phyloP scores from a whole-genome alignment of 2,329 filamentous ascomycete species.

The Ustulina deusta region DNA sequence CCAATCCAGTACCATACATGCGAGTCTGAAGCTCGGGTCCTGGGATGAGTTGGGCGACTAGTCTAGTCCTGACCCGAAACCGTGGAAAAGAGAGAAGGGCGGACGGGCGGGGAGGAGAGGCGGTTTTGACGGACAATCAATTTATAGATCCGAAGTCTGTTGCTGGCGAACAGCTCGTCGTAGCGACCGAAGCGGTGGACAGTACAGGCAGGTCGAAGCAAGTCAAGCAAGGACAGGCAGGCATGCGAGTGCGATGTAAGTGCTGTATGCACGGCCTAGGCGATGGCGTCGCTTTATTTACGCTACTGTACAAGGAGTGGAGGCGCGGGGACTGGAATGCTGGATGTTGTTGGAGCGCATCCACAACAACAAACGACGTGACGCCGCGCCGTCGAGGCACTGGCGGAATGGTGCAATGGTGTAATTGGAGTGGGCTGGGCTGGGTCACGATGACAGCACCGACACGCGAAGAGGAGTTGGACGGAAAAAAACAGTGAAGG shows the following conservation, averaged over 20 bases:
- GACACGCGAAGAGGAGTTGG: slow-evolving; percentile 2
- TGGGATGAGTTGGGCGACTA: not conserved
- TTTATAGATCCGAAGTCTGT: slow-evolving; percentile 14
- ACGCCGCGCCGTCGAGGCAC: slow-evolving; percentile 18
- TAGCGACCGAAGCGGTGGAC: slow-evolving; percentile 1
- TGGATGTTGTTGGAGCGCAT: slow-evolving; percentile 1
- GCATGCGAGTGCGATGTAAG: slow-evolving; percentile 4
- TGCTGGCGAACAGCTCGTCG: not conserved
- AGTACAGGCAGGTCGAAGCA: not conserved
- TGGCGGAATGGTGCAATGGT: not conserved
- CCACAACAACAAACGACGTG: not conserved
- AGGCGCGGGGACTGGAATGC: slow-evolving; percentile 26
- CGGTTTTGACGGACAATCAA: slow-evolving; percentile 8
- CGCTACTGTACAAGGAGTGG: slow-evolving; percentile 25
- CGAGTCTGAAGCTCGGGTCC: slow-evolving; percentile 14
- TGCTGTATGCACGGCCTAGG: not conserved
- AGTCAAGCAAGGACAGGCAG: slow-evolving; percentile 9
- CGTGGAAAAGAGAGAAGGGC: not conserved
- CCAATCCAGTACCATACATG: slow-evolving; percentile 26
- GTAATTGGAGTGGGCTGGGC: not conserved
- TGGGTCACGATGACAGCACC: slow-evolving; percentile 29
- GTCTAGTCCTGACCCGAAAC: not conserved
- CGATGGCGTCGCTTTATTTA: not conserved
- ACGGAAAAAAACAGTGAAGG: not conserved
- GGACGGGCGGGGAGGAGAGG: not conserved